Percentiles rank a stretch among this genome's conserved stretches.
These are phyloP conservation scores for Xanthoconium purpureum DNA, from an alignment of 768 basidiomycete species.

Conservation along the genomic window DNA sequence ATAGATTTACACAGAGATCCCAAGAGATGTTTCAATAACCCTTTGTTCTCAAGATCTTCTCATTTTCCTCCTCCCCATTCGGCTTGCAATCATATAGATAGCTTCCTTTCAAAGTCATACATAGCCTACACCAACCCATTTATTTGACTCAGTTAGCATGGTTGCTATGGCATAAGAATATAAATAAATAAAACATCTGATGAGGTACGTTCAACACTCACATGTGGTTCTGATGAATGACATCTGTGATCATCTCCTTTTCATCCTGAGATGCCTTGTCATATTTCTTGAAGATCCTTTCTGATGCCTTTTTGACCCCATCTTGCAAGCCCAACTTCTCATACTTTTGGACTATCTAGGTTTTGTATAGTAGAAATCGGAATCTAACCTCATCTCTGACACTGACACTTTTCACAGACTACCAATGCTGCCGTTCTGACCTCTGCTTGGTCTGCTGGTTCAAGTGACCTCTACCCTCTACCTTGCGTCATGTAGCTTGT, in stretches of 20 bases:
- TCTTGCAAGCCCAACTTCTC: too few species aligned
- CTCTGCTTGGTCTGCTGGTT: conserved; percentile 5
- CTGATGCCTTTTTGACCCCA: not conserved
- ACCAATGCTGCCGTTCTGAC: conserved; percentile 4
- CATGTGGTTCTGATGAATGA: not conserved
- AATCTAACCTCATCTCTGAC: not conserved
- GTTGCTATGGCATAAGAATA: too few species aligned
- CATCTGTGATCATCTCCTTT: not conserved
- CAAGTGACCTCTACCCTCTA: conserved; percentile 2
- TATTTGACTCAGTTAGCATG: too few species aligned
- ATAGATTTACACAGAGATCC: too few species aligned
- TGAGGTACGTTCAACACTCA: not conserved
- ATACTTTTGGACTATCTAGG: not conserved
- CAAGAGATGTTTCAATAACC: too few species aligned
- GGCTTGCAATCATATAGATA: too few species aligned
- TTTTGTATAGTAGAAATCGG: not conserved
- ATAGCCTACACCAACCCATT: too few species aligned
- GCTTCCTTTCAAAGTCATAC: too few species aligned
- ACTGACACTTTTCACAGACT: not conserved
- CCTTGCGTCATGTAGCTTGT: conserved; percentile 4
- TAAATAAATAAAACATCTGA: too few species aligned
- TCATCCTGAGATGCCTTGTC: not conserved
- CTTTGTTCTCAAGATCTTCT: too few species aligned
- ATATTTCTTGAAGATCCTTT: not conserved
- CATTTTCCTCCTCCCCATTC: too few species aligned